Conservation (phyloP, 1,284 basidiomycete species). For the Rhodotorula mucilaginosa region DNA sequence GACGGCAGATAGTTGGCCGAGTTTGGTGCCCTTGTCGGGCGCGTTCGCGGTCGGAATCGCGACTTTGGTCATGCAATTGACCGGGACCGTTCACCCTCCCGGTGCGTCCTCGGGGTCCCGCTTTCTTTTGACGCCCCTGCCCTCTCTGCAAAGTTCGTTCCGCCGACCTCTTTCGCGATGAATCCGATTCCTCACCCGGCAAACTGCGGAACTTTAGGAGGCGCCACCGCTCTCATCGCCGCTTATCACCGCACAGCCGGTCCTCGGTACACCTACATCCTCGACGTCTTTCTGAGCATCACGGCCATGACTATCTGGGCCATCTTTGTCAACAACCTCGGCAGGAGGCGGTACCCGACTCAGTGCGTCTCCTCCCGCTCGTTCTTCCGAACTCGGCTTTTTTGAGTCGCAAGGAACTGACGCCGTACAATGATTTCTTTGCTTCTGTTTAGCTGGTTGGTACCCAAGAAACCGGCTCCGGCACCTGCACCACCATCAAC, state of each 20-base stretch:
- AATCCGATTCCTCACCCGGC: too few species aligned
- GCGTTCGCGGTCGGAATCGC: conserved; percentile 20
- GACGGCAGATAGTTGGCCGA: background rate
- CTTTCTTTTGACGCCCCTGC: background rate
- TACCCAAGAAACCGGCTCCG: background rate
- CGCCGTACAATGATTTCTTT: too few species aligned
- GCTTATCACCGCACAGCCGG: conserved; percentile 13
- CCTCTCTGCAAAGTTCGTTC: background rate
- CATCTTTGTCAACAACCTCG: conserved; percentile 30
- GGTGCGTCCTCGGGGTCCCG: background rate
- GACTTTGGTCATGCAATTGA: conserved; percentile 30
- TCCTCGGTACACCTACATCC: conserved; percentile 23
- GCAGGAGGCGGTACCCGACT: conserved; percentile 24
- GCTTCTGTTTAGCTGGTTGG: background rate
- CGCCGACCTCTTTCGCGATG: background rate
- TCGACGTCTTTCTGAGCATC: conserved; percentile 31
- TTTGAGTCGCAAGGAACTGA: background rate
- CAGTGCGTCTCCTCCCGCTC: conserved; percentile 10
- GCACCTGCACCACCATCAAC: background rate
- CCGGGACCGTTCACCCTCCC: conserved; percentile 36
- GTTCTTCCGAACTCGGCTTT: background rate
- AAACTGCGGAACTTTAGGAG: background rate
- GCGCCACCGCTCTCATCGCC: conserved; percentile 35
- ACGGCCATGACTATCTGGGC: conserved; percentile 27
- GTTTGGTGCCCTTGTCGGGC: conserved; percentile 20